Evolutionary conservation across 768 basidiomycete species (phyloP), one percentile per base, ranked within the genome.

Genomic region (Rhizopogon salebrosus): DNA sequence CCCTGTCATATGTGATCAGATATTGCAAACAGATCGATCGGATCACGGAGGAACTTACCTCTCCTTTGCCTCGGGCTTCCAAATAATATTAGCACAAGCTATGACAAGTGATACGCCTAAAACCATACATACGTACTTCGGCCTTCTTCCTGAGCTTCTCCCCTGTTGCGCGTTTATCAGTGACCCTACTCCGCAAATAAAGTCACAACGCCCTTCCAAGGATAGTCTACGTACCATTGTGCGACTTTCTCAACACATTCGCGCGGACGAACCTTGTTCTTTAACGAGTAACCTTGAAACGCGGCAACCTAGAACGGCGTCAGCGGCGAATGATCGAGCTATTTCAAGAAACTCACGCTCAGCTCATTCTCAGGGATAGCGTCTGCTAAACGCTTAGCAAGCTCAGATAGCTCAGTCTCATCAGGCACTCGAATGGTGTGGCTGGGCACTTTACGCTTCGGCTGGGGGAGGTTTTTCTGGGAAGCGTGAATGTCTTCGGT

Each of bases 241-340:
- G 67, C 75, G 23, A 87, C 86, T 65, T 92, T 90, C 5, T 85
- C 85, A 8, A 93, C 90, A 57, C 85, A 89, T 67, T 92, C 88
- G 54, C 80, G 78, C 37, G 91, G 91, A n/a, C 91, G 84, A 11
- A 91, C 85, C 78, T 93, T 92, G 69, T 92, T 92, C 78, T 87
- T 89, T 54, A 92, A 75, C 36, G 92, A 76, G 66, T 92, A 92
- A 2, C 91, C 91, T 74, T 92, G 91, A 58, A 92, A 77, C 43
- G 80, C 76, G 24, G 91, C 91, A 53, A 92, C 89, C 89, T 90
- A 62, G 29, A 52, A 34, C 41, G 34, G 37, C 23, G 23, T 57
- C 41, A 59, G 41, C 22, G 35, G 20, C 14, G 20, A 42, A 37
- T 14, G 14, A 42, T 29, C 24, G 20, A 41, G 18, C 38, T 4